phyloP scores from a whole-genome alignment of 2,329 filamentous ascomycete genomes.

The Stagonosporopsis vannaccii region DNA sequence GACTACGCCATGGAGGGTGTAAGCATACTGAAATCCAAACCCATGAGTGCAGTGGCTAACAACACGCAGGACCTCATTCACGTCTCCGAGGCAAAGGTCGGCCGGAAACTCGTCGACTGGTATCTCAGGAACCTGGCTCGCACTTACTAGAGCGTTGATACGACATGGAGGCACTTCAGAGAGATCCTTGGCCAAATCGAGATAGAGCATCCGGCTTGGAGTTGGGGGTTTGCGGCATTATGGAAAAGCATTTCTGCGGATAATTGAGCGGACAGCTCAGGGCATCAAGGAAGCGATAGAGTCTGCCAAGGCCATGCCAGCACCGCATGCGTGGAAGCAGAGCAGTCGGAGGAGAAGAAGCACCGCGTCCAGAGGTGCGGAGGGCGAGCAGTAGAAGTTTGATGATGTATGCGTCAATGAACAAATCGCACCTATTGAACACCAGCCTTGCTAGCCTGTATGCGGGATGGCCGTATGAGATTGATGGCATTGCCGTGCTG shows the following conservation, averaged over 20 bases:
- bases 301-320: constrained; percentile 20
- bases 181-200: constrained; percentile 23
- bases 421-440: constrained; percentile 12
- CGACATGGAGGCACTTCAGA: constrained; percentile 12
- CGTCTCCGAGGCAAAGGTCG: constrained; percentile 98
- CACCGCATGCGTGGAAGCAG: constrained; percentile 20
- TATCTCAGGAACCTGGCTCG: constrained; percentile 96
- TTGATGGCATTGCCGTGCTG: constrained; percentile 24
- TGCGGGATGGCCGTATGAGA: constrained; percentile 30
- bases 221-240: constrained; percentile 41
- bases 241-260: constrained; percentile 43
- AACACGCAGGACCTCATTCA: constrained; percentile 84
- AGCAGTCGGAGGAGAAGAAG: constrained; percentile 16
- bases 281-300: constrained; percentile 22
- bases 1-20: constrained; percentile 97
- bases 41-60: constrained; percentile 28
- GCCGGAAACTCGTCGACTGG: constrained; percentile 97
- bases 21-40: constrained; percentile 54
- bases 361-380: constrained; percentile 14
- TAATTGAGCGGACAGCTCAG: constrained; percentile 18
- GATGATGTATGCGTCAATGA: constrained; percentile 21
- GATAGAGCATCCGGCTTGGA: constrained; percentile 47
- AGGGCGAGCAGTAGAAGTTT: constrained; percentile 26
- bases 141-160: constrained; percentile 72
- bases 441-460: constrained; percentile 9